Evolutionary conservation across 768 basidiomycete species (phyloP), one percentile per base, ranked within the genome.

Genomic region (Boletus subcaerulescens): DNA sequence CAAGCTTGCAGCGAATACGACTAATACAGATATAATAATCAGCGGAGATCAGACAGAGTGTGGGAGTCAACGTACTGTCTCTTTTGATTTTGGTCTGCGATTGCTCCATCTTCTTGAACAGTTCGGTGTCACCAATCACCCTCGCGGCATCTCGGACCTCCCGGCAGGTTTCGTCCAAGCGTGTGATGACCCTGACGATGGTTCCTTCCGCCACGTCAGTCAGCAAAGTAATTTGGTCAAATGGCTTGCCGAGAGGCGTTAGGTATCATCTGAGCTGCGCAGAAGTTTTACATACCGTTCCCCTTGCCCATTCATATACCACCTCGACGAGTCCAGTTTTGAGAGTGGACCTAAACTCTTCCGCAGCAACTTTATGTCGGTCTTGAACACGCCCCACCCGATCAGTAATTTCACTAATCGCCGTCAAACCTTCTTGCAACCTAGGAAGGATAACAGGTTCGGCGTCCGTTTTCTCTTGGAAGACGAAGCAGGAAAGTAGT

Each of bases 31-130:
- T 18, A 53, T 29, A 50, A 35, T 14, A 35, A 57, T 61, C 48
- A 60, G 55, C 26, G 14, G 32, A 26, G n/a, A 29, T 53, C 5
- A 26, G 22, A 22, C 32, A 45, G 15, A 38, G 31, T 15, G 59
- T 38, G 47, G 13, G 40, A 60, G 4, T 17, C 15, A 32, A 84
- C 93, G 79, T 71, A 94, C 93, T 96, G 70, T 98, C 97, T 70
- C 97, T 77, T 71, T 96, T 96, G 61, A 99, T 98, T 71, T 88
- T 89, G 39, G 84, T 81, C 66, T 98, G 95, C 0, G 91, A 86
- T 62, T 93, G 91, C 65, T 98, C 96, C 94, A 98, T 97, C 71
- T 98, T 98, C 72, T 89, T 90, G 80, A 98, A 97, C 39, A 99
- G 72, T 47, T 91, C 93, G 22, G 89, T 88, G 71, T 98, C 97